Conservation (phyloP, 2,329 filamentous ascomycete species). For the Penicillium sp. region DNA sequence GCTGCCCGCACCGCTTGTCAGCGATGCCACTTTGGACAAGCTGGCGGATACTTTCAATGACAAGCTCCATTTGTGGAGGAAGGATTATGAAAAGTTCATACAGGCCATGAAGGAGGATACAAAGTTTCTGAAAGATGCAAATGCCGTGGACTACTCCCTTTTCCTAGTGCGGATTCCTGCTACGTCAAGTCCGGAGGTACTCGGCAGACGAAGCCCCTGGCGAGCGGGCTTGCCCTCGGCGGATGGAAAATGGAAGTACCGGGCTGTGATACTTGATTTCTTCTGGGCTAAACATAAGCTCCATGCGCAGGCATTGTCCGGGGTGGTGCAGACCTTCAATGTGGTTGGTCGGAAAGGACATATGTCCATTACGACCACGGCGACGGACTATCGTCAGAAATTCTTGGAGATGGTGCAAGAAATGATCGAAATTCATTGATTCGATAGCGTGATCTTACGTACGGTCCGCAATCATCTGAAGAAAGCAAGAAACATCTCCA, state of each 20-base stretch:
- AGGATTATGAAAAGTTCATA: slow-evolving; percentile 60
- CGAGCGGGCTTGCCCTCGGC: slow-evolving; percentile 61
- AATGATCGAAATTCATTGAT: slow-evolving; percentile 41
- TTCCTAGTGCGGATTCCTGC: slow-evolving; percentile 65
- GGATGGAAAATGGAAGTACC: slow-evolving; percentile 67
- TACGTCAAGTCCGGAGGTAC: slow-evolving; percentile 33
- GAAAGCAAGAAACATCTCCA: no score
- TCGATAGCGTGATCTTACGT: no score
- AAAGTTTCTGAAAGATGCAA: slow-evolving; percentile 60
- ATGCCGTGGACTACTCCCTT: slow-evolving; percentile 74
- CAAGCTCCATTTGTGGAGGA: slow-evolving; percentile 60
- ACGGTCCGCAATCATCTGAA: no score
- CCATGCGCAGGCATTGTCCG: slow-evolving; percentile 66
- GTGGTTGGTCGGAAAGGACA: slow-evolving; percentile 63
- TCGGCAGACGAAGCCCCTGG: slow-evolving; percentile 53
- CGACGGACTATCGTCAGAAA: slow-evolving; percentile 65
- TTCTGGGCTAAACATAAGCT: slow-evolving; percentile 76
- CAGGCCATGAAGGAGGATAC: slow-evolving; percentile 63
- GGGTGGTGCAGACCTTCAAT: slow-evolving; percentile 66
- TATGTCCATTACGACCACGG: slow-evolving; percentile 74
- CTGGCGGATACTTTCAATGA: slow-evolving; percentile 69
- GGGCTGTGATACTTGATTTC: slow-evolving; percentile 70
- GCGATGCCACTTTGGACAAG: slow-evolving; percentile 64
- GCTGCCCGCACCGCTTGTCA: slow-evolving; percentile 62
- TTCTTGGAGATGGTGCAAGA: slow-evolving; percentile 56